A percentile compares a stretch with the other conserved stretches of the same genome.
These are phyloP conservation scores for Cardamine resedifolia DNA, from an alignment of 345 rosid genomes.

Conservation along the genomic window DNA sequence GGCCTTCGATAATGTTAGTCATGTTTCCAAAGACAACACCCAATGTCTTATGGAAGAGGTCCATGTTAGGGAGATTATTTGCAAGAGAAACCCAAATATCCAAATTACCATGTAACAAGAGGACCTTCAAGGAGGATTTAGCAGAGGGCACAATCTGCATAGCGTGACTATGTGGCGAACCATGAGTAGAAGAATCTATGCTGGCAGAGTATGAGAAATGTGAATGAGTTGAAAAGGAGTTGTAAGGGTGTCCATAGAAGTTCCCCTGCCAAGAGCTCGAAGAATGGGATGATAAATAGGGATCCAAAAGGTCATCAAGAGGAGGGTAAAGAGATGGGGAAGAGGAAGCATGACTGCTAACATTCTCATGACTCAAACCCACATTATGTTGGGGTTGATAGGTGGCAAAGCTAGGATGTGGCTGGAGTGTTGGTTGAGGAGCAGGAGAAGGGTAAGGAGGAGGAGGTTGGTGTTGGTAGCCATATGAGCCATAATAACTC, in stretches of 20 bases:
- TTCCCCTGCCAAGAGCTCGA: constrained; percentile 39
- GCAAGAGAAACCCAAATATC: constrained; percentile 77
- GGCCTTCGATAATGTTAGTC: constrained; percentile 51
- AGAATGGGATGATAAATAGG: constrained; percentile 34
- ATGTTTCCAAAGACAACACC: constrained; percentile 64
- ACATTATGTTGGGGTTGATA: constrained; percentile 38
- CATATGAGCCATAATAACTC: constrained; percentile 14
- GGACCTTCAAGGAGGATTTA: constrained; percentile 75
- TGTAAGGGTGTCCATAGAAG: constrained; percentile 51
- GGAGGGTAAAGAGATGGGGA: constrained; percentile 64
- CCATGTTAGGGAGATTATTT: constrained; percentile 89
- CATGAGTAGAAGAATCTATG: constrained; percentile 37
- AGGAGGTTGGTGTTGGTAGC: constrained; percentile 27
- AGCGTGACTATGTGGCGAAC: constrained; percentile 38
- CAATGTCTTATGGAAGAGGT: constrained; percentile 76
- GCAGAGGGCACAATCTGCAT: constrained; percentile 62
- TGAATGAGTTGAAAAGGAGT: constrained; percentile 51
- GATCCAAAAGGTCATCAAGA: constrained; percentile 53
- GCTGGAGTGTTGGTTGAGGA: too few species aligned
- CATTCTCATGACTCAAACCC: constrained; percentile 23
- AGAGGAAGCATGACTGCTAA: constrained; percentile 19
- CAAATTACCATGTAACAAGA: constrained; percentile 84
- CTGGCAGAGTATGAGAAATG: constrained; percentile 45
- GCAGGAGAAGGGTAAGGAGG: constrained; percentile 51
- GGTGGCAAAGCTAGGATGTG: constrained; percentile 53